phyloP scores from a whole-genome alignment of 345 rosid genomes.

The Anacardium occidentale region DNA sequence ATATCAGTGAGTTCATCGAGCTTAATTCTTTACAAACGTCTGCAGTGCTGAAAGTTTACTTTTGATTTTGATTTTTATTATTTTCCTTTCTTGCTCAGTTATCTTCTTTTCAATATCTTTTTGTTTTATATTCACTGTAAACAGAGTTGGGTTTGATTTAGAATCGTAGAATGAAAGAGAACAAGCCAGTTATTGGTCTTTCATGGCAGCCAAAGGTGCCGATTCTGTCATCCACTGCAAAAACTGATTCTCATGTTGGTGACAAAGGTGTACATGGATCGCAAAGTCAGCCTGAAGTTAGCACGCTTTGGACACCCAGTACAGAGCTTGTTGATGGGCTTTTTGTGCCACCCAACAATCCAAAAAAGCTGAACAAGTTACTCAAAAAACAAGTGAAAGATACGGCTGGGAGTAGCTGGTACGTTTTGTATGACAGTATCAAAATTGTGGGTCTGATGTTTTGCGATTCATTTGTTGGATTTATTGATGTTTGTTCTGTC shows the following conservation, averaged over 20 bases:
- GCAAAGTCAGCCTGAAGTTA: constrained; percentile 24
- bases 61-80: too few relatives aligned
- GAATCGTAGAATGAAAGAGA: constrained; percentile 38
- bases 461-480: neutral
- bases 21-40: too few relatives aligned
- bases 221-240: constrained; percentile 18
- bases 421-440: neutral
- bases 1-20: too few relatives aligned
- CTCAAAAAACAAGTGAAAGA: constrained; percentile 67
- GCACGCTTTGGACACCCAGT: constrained; percentile 58
- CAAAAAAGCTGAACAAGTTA: constrained; percentile 65
- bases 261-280: constrained; percentile 12
- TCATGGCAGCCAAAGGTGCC: constrained; percentile 84
- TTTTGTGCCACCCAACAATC: constrained; percentile 70
- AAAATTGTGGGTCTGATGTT: neutral
- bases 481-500: constrained; percentile 3
- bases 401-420: constrained; percentile 72
- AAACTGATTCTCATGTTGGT: neutral
- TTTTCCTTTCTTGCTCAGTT: too few relatives aligned
- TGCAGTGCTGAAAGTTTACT: too few relatives aligned
- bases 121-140: neutral
- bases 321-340: constrained; percentile 78
- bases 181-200: constrained; percentile 71
- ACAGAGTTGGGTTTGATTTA: neutral
- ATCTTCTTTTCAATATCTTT: neutral